Evolutionary conservation across 1,284 basidiomycete species (phyloP).

Genomic region (Pholiota adiposa): DNA sequence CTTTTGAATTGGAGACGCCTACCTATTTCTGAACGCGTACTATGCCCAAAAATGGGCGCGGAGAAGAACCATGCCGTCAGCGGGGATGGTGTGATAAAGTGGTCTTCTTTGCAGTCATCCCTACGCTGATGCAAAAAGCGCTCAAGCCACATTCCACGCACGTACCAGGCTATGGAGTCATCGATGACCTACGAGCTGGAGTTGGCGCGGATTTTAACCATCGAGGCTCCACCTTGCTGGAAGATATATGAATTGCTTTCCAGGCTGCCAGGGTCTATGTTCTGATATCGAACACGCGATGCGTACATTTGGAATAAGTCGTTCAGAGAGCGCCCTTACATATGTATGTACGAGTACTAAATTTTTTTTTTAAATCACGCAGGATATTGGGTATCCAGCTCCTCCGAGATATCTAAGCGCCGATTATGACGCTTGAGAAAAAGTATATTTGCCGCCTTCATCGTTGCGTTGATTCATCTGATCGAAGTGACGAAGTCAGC

Average conservation of each 20-base stretch:
- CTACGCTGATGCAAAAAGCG: background rate
- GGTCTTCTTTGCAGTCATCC: background rate
- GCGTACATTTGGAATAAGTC: background rate
- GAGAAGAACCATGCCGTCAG: background rate
- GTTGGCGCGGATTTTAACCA: background rate
- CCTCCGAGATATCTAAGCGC: no score
- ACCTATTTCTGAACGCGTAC: no score
- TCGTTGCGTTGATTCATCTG: background rate
- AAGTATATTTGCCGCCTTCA: background rate
- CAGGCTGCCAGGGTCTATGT: background rate
- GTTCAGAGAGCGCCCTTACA: no score
- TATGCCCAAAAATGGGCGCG: no score
- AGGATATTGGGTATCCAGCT: no score
- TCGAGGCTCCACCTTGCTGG: background rate
- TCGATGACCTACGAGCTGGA: background rate
- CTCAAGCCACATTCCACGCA: background rate
- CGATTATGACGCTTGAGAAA: no score
- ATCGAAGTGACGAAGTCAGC: background rate
- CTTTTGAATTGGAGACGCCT: no score
- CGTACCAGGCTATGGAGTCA: background rate
- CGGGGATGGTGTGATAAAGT: background rate
- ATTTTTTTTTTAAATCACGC: no score
- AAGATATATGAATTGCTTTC: background rate
- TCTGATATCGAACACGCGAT: background rate
- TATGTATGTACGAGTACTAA: no score